These are phyloP conservation scores for Laguncularia racemosa DNA, from an alignment of 345 rosid genomes.

Conservation along the genomic window DNA sequence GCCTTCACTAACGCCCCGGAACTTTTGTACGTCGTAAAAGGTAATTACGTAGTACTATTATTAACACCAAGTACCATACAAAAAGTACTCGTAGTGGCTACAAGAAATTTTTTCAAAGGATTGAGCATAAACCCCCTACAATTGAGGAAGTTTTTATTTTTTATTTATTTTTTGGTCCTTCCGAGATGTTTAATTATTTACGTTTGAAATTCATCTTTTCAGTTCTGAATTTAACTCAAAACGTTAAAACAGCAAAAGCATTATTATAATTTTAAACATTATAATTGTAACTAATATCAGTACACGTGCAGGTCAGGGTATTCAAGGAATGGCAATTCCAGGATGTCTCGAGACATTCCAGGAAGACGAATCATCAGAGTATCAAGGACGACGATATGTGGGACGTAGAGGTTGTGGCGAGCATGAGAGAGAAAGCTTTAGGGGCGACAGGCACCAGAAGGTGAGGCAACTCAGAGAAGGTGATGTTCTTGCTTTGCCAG, in stretches of 20 bases:
- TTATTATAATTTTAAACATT: too few relatives aligned
- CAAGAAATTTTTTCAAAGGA: too few relatives aligned
- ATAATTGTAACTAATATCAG: too few relatives aligned
- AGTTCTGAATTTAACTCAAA: too few relatives aligned
- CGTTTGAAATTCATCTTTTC: too few relatives aligned
- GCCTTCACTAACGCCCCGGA: constrained; percentile 26
- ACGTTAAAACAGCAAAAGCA: too few relatives aligned
- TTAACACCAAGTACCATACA: too few relatives aligned
- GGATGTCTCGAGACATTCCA: constrained; percentile 40
- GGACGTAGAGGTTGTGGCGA: constrained; percentile 3
- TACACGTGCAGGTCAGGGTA: constrained; percentile 16
- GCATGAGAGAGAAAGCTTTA: neutral
- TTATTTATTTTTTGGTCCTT: too few relatives aligned
- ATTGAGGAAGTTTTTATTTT: too few relatives aligned
- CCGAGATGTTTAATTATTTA: too few relatives aligned
- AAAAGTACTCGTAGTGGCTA: too few relatives aligned
- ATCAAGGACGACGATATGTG: neutral
- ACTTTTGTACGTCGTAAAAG: constrained; percentile 36
- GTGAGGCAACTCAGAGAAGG: constrained; percentile 27
- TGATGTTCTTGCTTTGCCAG: constrained; percentile 32
- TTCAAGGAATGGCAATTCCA: constrained; percentile 25
- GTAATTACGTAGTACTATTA: constrained; percentile 11
- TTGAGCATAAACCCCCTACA: too few relatives aligned
- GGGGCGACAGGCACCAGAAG: constrained; percentile 27
- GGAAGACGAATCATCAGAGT: constrained; percentile 3